Evolutionary conservation across 176 grass and related monocot genomes (phyloP), one percentile per base, ranked within the genome.

Genomic region (Coix lacrymajobi): DNA sequence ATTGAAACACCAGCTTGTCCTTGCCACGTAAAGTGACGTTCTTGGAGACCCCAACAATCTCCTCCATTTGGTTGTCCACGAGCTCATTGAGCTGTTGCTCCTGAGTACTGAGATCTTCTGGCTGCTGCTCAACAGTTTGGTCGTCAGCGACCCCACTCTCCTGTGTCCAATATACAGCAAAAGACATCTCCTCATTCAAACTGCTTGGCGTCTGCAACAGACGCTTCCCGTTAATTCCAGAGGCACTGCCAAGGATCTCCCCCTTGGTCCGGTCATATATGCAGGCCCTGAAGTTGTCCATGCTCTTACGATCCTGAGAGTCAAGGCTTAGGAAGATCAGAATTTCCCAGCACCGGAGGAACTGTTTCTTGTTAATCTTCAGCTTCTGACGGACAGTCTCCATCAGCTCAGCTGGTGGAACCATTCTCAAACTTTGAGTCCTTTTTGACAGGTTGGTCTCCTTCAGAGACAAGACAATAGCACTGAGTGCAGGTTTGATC

Each of bases 361-460:
- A 94, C 71, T 94, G 86, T 68, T 99, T 94, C 91, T 87, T 96
- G 87, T 93, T 96, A 75, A 99, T 94, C 78, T 94, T 99, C 80
- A 94, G 61, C 73, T 92, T 87, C 52, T 76, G 89, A 12, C 93
- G 85, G 22, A 83, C 93, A 28, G 78, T 66, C 65, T 93, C 93
- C 0, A 86, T 67, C 16, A 90, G 75, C 43, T 77, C 87, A 19
- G 80, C 31, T 11, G 91, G 87, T 28, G 93, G 91, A 76, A 60
- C 72, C 75, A 84, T 89, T 38, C 46, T 84, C 9, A 68, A 87
- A 37, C 81, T 93, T 34, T 40, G 10, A 31, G 85, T 85, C 77
- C 76, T 80, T 83, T 96, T 94, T 0, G 91, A 93, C 22, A 92
- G 81, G 24, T 99, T 99, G 10, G 77, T 83, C 46, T 79, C 83